Conservation (phyloP, 306 rosid genomes). For the Arachis hypogaea region DNA sequence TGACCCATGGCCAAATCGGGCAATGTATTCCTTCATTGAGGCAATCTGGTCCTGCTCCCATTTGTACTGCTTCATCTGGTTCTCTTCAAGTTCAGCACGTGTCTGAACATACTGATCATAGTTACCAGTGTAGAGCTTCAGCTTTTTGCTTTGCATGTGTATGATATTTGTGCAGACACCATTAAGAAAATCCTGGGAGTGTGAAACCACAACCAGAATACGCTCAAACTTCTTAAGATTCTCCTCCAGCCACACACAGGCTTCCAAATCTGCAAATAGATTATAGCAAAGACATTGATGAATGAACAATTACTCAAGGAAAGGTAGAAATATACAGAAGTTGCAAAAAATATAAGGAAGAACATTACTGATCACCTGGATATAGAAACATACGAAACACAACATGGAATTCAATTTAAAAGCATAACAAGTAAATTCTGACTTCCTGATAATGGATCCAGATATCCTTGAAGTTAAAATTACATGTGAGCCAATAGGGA, state of each 20-base stretch:
- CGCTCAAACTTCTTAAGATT: slow-evolving; percentile 89
- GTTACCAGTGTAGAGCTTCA: slow-evolving; percentile 86
- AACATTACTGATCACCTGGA: neutral
- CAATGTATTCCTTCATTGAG: slow-evolving; percentile 93
- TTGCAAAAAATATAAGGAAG: neutral
- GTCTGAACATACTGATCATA: slow-evolving; percentile 96
- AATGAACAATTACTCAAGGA: neutral
- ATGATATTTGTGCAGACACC: slow-evolving; percentile 99
- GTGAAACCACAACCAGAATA: slow-evolving; percentile 91
- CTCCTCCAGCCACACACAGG: slow-evolving; percentile 99
- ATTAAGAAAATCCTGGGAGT: slow-evolving; percentile 95
- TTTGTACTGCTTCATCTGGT: slow-evolving; percentile 96
- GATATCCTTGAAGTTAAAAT: slow-evolving; percentile 16
- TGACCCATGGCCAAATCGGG: slow-evolving; percentile 98
- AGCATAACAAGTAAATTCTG: slow-evolving; percentile 10
- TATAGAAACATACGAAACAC: neutral
- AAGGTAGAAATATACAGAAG: neutral
- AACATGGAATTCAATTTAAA: neutral
- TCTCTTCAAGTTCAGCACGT: slow-evolving; percentile 90
- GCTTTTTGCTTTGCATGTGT: slow-evolving; percentile 88
- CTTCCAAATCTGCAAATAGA: slow-evolving; percentile 79
- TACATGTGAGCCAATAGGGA: neutral
- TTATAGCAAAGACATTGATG: neutral
- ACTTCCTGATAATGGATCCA: slow-evolving; percentile 4
- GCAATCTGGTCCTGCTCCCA: slow-evolving; percentile 99